Base-by-base conservation (phyloP, 2,329 filamentous ascomycete species). In the Penicillium aurantiogriseum region DNA sequence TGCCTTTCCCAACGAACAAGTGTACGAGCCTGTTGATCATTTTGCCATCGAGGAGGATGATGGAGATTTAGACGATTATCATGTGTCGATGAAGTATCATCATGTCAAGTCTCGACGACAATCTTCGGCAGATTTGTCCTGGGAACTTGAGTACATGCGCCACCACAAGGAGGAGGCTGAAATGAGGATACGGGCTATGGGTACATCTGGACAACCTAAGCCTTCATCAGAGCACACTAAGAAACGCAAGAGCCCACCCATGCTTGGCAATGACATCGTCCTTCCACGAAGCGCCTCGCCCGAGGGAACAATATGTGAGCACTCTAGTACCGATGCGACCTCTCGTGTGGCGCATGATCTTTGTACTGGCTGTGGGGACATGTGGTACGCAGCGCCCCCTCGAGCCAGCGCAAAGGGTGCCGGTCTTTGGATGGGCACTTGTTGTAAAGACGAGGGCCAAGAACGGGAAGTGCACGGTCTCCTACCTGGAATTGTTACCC, bases 251-350 rank as follows among this genome's bases (percentile, higher is more conserved):
- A 83, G 81, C 42, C 93, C 93, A 40, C 93, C 93, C 10, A 95
- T 97, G 92, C 84, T 96, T 11, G 93, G 93, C 55, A 78, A 81
- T 56, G 89, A 96, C 64, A 83, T 97, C 54, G 80, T 82, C 27
- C 96, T 97, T 71, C 90, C 91, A 35, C 85, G 84, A 71, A 96
- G 91, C 71, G 81, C 83, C 10, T 96, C 92, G 27, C 93, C 93
- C 6, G 88, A 93, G 72, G 85, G 87, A 54, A 95, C 92, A 17
- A 87, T 91, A 67, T 88, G 95, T 67, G 91, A 96, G 69, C 87
- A 89, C 0, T 88, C 90, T 55, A 89, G 91, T 69, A 74, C 77
- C 9, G 80, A 78, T 10, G 71, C 83, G 78, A 64, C 85, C 69
- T 77, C 72, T 79, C 76, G 71, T 82, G 74, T 74, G 60, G 75